Evolutionary conservation across 2,329 filamentous ascomycete species (phyloP), one percentile per base, ranked within the genome.

Genomic region (Atkinsonella texensis): DNA sequence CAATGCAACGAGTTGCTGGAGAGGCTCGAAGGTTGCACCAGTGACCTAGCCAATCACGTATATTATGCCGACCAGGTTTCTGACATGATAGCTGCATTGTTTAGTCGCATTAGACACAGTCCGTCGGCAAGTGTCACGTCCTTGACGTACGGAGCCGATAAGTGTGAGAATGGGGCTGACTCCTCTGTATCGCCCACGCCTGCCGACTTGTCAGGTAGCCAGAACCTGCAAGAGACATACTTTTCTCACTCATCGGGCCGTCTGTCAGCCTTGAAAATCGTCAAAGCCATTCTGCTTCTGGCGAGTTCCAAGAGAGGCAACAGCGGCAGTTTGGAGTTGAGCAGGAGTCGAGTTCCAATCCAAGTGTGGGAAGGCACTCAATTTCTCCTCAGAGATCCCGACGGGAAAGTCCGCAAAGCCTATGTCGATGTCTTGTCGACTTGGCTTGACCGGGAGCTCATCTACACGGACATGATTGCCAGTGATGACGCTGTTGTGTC

Each of bases 11-110:
- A 83, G 57, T 74, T 96, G 15, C 70, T 95, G 31, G 67, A 73
- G 35, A 79, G 83, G 33, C 76, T 97, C 15, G 84, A 93, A 64
- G 76, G 80, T 58, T 95, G 88, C 68, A 89, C 96, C 55, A 89
- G 89, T n/a, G 82, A 90, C 63, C 73, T 98, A 31, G 89, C 90
- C 2, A 95, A 88, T 0, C 93, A 98, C 63, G 84, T 96, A 33
- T 98, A 98, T 71, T 98, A 98, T 65, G 87, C 87, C 1, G 91
- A 97, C 60, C 93, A 98, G 67, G 88, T 97, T 51, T 83, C 87
- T 1, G 93, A 98, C 67, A 96, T 97, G 89, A 82, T 96, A 49
- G 79, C 83, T 18, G 82, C 88, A 0, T 84, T 97, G 44, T 71
- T 97, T 15, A 71, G 79, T 32, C 84, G 89, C 18, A 74, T 97